Evolutionary conservation across 129 eudicot species (phyloP).

Genomic region (Escallonia rubra): DNA sequence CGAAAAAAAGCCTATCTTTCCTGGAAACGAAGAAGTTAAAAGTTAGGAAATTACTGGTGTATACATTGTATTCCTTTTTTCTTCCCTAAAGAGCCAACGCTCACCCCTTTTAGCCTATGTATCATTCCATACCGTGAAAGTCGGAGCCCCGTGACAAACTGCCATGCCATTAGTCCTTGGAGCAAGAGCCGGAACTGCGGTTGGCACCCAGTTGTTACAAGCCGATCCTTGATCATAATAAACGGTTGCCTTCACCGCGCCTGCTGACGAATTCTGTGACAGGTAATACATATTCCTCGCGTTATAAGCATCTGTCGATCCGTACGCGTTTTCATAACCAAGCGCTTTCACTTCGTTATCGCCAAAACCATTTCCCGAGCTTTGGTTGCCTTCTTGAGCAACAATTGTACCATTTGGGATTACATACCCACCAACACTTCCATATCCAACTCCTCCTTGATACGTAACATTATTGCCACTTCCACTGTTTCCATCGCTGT

Average conservation of each 20-base stretch:
- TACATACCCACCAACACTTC: slow-evolving; percentile 18
- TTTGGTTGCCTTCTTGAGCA: slow-evolving; percentile 29
- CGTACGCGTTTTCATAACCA: slow-evolving; percentile 21
- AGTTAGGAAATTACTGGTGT: slow-evolving; percentile 12
- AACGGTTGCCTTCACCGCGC: slow-evolving; percentile 7
- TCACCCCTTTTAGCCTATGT: slow-evolving; percentile 5
- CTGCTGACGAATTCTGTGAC: slow-evolving; percentile 23
- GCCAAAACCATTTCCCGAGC: slow-evolving; percentile 10
- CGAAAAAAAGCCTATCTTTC: slow-evolving; percentile 14
- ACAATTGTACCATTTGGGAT: slow-evolving; percentile 22
- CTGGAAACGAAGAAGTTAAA: slow-evolving; percentile 9
- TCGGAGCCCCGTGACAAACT: slow-evolving; percentile 36
- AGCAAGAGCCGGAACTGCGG: slow-evolving; percentile 51
- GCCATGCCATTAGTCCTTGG: slow-evolving; percentile 35
- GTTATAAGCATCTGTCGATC: slow-evolving; percentile 4
- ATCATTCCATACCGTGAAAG: slow-evolving; percentile 70
- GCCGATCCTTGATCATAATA: slow-evolving; percentile 36
- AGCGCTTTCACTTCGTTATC: slow-evolving; percentile 9
- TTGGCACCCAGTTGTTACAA: slow-evolving; percentile 63
- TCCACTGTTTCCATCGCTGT: slow-evolving; percentile 13
- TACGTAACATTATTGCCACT: slow-evolving; percentile 21
- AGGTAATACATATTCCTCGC: slow-evolving; percentile 32
- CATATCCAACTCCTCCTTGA: slow-evolving; percentile 14
- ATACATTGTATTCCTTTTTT: not conserved
- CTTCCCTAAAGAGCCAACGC: not conserved